A percentile compares a stretch with the other conserved stretches of the same genome.
These are phyloP conservation scores for Stagonosporopsis rhizophila DNA, from an alignment of 2,329 filamentous ascomycete genomes.

Conservation along the genomic window DNA sequence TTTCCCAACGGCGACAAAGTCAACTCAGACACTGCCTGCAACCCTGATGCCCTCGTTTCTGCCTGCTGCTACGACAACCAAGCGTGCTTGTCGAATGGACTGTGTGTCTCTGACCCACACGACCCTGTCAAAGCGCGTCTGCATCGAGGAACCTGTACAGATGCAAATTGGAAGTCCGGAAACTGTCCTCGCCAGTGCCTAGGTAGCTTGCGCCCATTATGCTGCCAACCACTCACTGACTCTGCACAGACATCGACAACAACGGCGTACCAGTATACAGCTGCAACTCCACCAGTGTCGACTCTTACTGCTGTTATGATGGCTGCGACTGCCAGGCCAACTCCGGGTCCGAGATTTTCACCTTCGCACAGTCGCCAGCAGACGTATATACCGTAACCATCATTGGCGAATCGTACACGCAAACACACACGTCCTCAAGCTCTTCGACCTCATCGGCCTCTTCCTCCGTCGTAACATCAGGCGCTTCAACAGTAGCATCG, in stretches of 20 bases:
- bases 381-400: constrained; percentile 38
- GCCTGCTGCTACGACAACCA: constrained; percentile 38
- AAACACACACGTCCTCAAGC: constrained; percentile 25
- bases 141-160: constrained; percentile 39
- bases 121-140: constrained; percentile 25
- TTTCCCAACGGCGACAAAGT: constrained; percentile 26
- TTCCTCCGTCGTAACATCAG: constrained; percentile 3
- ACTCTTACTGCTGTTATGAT: constrained; percentile 40
- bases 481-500: constrained; percentile 6
- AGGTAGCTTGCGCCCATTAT: constrained; percentile 6
- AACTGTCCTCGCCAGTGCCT: constrained; percentile 37
- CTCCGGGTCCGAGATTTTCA: constrained; percentile 29
- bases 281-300: constrained; percentile 32
- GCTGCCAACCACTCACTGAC: constrained; percentile 1
- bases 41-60: constrained; percentile 29
- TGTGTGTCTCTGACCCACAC: constrained; percentile 38
- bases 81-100: constrained; percentile 42
- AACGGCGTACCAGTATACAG: constrained; percentile 35
- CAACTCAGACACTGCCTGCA: constrained; percentile 24
- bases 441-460: constrained; percentile 4
- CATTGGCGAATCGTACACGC: constrained; percentile 33
- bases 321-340: constrained; percentile 31
- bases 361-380: constrained; percentile 20
- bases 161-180: constrained; percentile 32
- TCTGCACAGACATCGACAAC: constrained; percentile 25